Percentiles rank a stretch among this genome's conserved stretches.
phyloP scores from a whole-genome alignment of 371 early-diverging fungal species.

The Umbelopsis sp. region DNA sequence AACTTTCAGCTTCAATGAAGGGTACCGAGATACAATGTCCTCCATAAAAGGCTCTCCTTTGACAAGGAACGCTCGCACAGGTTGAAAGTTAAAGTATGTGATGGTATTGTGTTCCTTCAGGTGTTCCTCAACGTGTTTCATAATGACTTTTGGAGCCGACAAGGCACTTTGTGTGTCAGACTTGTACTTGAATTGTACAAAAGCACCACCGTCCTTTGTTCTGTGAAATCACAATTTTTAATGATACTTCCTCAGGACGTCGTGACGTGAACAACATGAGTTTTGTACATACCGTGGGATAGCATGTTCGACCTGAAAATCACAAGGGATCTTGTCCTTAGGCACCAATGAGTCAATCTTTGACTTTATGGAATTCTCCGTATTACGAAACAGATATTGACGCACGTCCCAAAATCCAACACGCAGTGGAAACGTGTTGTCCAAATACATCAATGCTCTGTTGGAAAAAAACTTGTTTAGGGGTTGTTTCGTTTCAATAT shows the following conservation, averaged over 20 bases:
- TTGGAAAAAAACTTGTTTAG: neutral
- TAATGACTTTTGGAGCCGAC: conserved; percentile 37
- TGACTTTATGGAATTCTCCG: conserved; percentile 35
- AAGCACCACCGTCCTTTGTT: conserved; percentile 54
- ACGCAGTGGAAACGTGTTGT: conserved; percentile 50
- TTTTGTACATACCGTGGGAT: conserved; percentile 36
- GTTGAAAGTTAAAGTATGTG: conserved; percentile 67
- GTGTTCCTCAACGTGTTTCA: conserved; percentile 33
- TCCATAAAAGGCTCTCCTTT: conserved; percentile 88
- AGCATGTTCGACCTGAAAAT: conserved; percentile 39
- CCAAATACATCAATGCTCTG: conserved; percentile 35
- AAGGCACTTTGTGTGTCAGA: conserved; percentile 31
- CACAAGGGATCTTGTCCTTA: conserved; percentile 30
- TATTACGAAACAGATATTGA: conserved; percentile 40
- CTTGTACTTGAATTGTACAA: conserved; percentile 43
- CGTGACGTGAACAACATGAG: neutral
- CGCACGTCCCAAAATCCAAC: conserved; percentile 45
- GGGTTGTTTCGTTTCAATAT: neutral
- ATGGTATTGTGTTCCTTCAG: conserved; percentile 44
- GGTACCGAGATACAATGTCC: conserved; percentile 81
- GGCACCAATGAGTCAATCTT: conserved; percentile 37
- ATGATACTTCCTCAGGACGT: neutral
- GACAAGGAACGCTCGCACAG: conserved; percentile 64
- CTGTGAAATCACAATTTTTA: conserved; percentile 21
- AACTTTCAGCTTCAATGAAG: conserved; percentile 66